Base-by-base conservation (phyloP, 2,329 filamentous ascomycete species). In the Cladosporium sp. region DNA sequence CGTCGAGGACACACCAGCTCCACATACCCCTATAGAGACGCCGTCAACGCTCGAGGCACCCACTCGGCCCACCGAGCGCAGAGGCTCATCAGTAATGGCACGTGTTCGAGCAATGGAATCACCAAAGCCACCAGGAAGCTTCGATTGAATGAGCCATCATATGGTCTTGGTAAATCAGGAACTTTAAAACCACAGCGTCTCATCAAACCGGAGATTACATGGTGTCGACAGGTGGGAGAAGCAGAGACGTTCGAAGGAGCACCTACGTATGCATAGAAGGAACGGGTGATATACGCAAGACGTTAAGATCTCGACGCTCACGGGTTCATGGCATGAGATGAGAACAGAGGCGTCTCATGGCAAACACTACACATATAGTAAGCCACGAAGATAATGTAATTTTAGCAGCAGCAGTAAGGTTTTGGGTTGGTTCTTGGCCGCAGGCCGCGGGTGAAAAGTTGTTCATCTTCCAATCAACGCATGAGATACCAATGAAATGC, bases 31-130 rank as follows among this genome's bases (percentile, higher is more conserved):
- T 3, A n/a, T 45, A 17, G 42, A 45, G 12, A 17, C 15, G 17
- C 3, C 42, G 12, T 45, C 52, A 1, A 47, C 52, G 12, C 52
- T 55, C 15, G 13, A 37, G 47, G 52, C 52, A 8, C 52, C 52
- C 1, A 9, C 34, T 15, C 17, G 37, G 28, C 35, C 34, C 37
- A 24, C 50, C 6, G 58, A 62, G 28, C 56, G 62, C n/a, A 58
- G 61, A 28, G 59, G 59, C 13, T 64, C 61, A 8, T 59, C 56
- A 48, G 61, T 66, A 1, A 55, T 61, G 20, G 63, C 52, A 17
- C 48, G 64, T 40, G 59, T 66, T 6, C 45, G 58, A 37, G 61
- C 62, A 13, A 64, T 66, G 64, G 48, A 57, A 37, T 36, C 37
- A 13, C 48, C 48, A 37, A 57, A 57, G 37, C 37, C 39, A 37